Percentiles rank a stretch among this genome's conserved stretches.
Evolutionary conservation across 2,329 filamentous ascomycete genomes (phyloP).

Genomic region (Mariannaea elegans): DNA sequence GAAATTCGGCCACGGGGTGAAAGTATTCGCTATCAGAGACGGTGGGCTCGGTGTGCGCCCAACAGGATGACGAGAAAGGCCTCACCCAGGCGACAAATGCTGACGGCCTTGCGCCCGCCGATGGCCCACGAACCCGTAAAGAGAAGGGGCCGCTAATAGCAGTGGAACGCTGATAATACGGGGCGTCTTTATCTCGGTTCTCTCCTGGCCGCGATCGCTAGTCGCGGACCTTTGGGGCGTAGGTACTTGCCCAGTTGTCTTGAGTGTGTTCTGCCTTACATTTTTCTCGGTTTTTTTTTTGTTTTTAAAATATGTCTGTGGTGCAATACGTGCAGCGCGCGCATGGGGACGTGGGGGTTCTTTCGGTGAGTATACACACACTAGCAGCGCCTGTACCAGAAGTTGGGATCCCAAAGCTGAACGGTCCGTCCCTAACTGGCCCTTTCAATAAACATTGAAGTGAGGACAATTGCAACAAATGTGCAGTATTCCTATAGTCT

Average conservation of each 20-base stretch:
- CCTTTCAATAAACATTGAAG: too few species aligned
- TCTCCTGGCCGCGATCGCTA: slow-evolving; percentile 4
- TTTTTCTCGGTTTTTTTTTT: slow-evolving; percentile 5
- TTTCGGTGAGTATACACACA: slow-evolving; percentile 20
- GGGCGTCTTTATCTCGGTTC: slow-evolving; percentile 12
- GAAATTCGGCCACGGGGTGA: slow-evolving; percentile 10
- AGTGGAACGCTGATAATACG: slow-evolving; percentile 14
- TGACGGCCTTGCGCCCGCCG: slow-evolving; percentile 16
- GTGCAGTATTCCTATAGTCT: too few species aligned
- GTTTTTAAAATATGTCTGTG: slow-evolving; percentile 9
- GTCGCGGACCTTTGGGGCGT: slow-evolving; percentile 1
- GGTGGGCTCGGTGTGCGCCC: slow-evolving; percentile 27
- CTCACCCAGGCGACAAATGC: slow-evolving; percentile 14
- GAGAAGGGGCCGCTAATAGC: slow-evolving; percentile 8
- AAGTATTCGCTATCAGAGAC: slow-evolving; percentile 27
- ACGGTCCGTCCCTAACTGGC: too few species aligned
- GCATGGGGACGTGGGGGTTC: slow-evolving; percentile 15
- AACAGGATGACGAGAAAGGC: slow-evolving; percentile 24
- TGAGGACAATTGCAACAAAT: too few species aligned
- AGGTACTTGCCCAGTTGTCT: slow-evolving; percentile 3
- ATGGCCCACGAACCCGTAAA: slow-evolving; percentile 1
- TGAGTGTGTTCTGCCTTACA: neutral
- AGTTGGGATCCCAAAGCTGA: neutral
- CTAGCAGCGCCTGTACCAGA: slow-evolving; percentile 1
- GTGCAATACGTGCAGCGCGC: slow-evolving; percentile 3